Evolutionary conservation across 75 land plant species (phyloP), one percentile per base, ranked within the genome.

Genomic region (Cunninghamia lanceolata): DNA sequence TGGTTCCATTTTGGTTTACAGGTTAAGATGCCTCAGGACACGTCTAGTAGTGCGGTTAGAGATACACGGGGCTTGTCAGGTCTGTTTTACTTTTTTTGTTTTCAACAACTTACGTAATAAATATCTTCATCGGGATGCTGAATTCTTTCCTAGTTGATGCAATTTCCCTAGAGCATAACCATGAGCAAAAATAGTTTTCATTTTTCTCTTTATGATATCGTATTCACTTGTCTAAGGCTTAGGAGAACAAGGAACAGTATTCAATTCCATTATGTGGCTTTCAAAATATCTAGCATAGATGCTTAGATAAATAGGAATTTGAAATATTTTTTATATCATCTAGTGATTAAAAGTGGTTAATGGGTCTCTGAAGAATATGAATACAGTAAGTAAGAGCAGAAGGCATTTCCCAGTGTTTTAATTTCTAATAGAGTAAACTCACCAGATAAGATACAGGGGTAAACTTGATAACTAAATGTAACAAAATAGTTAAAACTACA

Each of bases 21-120:
- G 97, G 98, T 96, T 17, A 96, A 92, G 86, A 98, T 96, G 99
- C 99, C 99, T 16, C 99, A 98, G 76, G 99, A 98, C 90, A 94
- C 94, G 42, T 96, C 99, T 54, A 92, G 87, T 66, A 92, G 83
- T 59, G 82, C 91, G 84, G 95, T 98, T 82, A 91, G 93, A 84
- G 99, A 98, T 84, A 98, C 97, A 71, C 88, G 99, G 82, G 97
- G 96, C 39, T 97, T 96, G 86, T 96, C 98, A 92, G 98, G 98
- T 96, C 17, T 88, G 63, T 52, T 25, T 78, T 42, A 0, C 70
- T 82, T 39, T 36, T n/a, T 84, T 75, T 59, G 4, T 83, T 77
- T 16, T 32, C 17, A 52, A 4, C 10, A 35, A 76, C 0, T 46
- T 73, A 28, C 19, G 11, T 83, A 36, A 42, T 40, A 40, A 21